These are phyloP conservation scores for Aspergillus egyptiacus DNA, from an alignment of 495 filamentous ascomycete species.

Conservation along the genomic window DNA sequence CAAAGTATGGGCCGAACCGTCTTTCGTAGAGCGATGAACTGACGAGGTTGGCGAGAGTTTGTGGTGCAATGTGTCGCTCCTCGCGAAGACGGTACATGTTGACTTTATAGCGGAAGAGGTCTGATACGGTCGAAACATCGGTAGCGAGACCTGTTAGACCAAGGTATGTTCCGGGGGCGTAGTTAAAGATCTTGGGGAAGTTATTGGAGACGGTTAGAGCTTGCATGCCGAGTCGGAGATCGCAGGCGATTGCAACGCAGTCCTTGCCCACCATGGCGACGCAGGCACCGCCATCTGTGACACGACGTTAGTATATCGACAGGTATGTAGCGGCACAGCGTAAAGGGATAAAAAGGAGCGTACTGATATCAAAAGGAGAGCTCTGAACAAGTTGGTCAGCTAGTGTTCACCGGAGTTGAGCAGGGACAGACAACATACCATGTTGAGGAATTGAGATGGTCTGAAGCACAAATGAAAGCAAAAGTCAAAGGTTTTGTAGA, in stretches of 20 bases:
- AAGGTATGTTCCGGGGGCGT: constrained; percentile 87
- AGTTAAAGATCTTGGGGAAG: constrained; percentile 99
- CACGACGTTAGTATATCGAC: constrained; percentile 24
- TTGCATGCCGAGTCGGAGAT: constrained; percentile 95
- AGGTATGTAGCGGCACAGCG: not conserved
- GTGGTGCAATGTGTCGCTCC: constrained; percentile 88
- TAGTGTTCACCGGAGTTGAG: constrained; percentile 10
- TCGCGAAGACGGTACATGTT: constrained; percentile 99
- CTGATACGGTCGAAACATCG: constrained; percentile 88
- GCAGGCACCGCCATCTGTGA: constrained; percentile 84
- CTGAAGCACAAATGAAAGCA: not conserved
- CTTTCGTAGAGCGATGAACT: constrained; percentile 84
- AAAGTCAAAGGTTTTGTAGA: not conserved
- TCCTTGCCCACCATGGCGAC: constrained; percentile 99
- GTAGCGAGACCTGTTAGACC: constrained; percentile 94
- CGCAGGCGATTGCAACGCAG: constrained; percentile 98
- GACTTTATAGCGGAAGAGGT: constrained; percentile 98
- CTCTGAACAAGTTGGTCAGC: constrained; percentile 47
- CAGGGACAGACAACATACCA: constrained; percentile 20
- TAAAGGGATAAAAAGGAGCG: constrained; percentile 20
- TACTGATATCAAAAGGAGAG: constrained; percentile 89
- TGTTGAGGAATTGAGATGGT: constrained; percentile 11
- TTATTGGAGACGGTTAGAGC: constrained; percentile 96
- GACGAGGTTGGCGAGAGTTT: constrained; percentile 94
- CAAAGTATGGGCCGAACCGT: constrained; percentile 93